phyloP scores from a whole-genome alignment of 345 rosid species.

The Heritiera littoralis region DNA sequence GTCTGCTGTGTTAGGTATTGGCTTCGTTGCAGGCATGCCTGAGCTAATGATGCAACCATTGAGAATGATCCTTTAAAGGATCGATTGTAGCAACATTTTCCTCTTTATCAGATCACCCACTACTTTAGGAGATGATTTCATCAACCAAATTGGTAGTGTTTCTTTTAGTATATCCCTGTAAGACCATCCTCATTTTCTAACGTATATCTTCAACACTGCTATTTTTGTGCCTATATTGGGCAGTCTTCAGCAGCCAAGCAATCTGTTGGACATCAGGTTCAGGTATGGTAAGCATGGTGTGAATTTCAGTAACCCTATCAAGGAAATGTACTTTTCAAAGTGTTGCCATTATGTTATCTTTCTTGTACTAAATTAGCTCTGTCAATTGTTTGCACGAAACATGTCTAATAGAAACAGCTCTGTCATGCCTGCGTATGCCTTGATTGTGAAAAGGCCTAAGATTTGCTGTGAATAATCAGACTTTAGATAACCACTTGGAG shows the following conservation, averaged over 20 bases:
- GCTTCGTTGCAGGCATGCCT: not conserved
- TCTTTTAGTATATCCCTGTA: not conserved
- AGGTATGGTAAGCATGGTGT: not conserved
- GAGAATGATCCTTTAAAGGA: slow-evolving; percentile 2
- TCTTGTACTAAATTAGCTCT: not conserved
- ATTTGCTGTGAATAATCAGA: not conserved
- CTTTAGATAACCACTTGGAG: not conserved
- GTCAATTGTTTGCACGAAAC: not conserved
- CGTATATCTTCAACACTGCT: not conserved
- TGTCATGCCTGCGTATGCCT: not conserved
- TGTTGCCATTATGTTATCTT: not conserved
- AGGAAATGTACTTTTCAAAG: not conserved
- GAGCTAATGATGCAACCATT: not conserved
- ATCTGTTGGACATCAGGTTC: not conserved
- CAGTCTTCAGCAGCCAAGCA: not conserved
- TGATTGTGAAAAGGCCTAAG: slow-evolving; percentile 7
- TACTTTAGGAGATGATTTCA: not conserved
- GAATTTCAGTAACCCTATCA: not conserved
- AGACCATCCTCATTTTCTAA: not conserved
- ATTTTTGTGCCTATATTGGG: not conserved
- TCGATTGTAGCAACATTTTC: not conserved
- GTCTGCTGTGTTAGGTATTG: not conserved
- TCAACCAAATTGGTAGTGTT: not conserved
- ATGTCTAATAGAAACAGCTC: slow-evolving; percentile 3
- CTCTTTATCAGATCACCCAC: not conserved